Evolutionary conservation across 2,329 filamentous ascomycete genomes (phyloP), one percentile per base, ranked within the genome.

Genomic region (Penicillium sp.): DNA sequence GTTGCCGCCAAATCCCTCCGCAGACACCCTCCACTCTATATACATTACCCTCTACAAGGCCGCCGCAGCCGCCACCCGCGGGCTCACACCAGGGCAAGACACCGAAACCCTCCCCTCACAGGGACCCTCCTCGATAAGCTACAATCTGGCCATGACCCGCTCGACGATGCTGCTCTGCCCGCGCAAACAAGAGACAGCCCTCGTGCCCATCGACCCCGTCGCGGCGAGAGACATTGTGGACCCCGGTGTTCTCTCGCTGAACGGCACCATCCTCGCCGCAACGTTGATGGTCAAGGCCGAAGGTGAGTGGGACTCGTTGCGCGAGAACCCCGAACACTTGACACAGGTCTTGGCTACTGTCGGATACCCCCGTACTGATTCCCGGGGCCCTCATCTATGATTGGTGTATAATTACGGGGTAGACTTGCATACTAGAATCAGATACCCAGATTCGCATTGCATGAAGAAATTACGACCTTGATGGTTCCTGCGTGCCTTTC

Each of bases 281-380:
- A 85, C 82, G 4, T 67, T 85, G 57, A 83, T 86, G 82, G 83
- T 85, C 18, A 85, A 85, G 66, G 71, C 76, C 6, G 71, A 81
- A 61, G 73, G 72, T 8, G 80, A 84, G 62, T 85, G 81, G 81
- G 73, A 83, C 56, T 58, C 71, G 34, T 62, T 86, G 36, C 71
- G 73, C 31, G 57, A 64, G 5, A 70, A 77, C 29, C 73, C 73
- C 14, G 68, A 72, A 29, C 58, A 72, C 24, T 67, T 85, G 36
- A 71, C 77, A 44, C 60, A 63, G 5, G 70, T 83, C 13, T 68
- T 85, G 38, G 56, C 59, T 24, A 62, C 66, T 3, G 69, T 80
- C 55, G 78, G 78, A 2, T 74, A 75, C 43, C 67, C 75, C n/a
- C 59, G 66, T 11, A 56, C 59, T 16, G 63, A 54, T 34, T 32